phyloP scores from a whole-genome alignment of 2,329 filamentous ascomycete genomes.

The Raffaelea arxii region DNA sequence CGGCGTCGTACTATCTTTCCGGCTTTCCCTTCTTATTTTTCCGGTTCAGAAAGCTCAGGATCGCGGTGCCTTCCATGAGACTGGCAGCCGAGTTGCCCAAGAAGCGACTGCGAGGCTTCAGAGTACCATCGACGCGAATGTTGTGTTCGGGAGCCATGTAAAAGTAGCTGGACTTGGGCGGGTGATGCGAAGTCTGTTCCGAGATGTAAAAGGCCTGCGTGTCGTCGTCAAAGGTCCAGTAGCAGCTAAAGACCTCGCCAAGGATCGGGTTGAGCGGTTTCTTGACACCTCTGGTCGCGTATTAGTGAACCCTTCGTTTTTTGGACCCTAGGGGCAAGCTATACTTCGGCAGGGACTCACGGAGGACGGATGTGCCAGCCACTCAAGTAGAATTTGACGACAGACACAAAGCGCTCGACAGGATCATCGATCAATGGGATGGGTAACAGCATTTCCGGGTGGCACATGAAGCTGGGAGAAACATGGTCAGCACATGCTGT shows the following conservation, averaged over 20 bases:
- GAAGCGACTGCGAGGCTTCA: conserved; percentile 93
- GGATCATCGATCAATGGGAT: conserved; percentile 86
- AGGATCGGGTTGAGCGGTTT: conserved; percentile 96
- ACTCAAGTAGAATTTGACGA: conserved; percentile 96
- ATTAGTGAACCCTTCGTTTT: background rate
- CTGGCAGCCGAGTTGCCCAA: conserved; percentile 95
- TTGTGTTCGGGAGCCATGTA: conserved; percentile 93
- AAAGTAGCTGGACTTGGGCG: conserved; percentile 98
- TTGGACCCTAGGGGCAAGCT: conserved; percentile 5
- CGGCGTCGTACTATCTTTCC: conserved; percentile 70
- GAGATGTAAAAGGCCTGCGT: conserved; percentile 91
- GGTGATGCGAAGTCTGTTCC: conserved; percentile 96
- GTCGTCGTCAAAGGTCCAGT: conserved; percentile 82
- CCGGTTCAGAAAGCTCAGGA: conserved; percentile 72
- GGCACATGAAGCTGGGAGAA: conserved; percentile 86
- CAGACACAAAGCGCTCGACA: conserved; percentile 78
- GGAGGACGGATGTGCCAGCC: conserved; percentile 98
- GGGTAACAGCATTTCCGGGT: conserved; percentile 87
- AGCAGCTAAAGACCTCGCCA: conserved; percentile 88
- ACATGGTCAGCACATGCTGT: background rate
- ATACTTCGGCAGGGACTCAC: conserved; percentile 41
- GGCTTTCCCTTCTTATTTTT: conserved; percentile 56
- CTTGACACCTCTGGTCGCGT: conserved; percentile 69
- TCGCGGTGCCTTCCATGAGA: conserved; percentile 94
- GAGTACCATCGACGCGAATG: conserved; percentile 88